Conservation (phyloP, 345 rosid genomes). For the Streptanthus diversifolius region DNA sequence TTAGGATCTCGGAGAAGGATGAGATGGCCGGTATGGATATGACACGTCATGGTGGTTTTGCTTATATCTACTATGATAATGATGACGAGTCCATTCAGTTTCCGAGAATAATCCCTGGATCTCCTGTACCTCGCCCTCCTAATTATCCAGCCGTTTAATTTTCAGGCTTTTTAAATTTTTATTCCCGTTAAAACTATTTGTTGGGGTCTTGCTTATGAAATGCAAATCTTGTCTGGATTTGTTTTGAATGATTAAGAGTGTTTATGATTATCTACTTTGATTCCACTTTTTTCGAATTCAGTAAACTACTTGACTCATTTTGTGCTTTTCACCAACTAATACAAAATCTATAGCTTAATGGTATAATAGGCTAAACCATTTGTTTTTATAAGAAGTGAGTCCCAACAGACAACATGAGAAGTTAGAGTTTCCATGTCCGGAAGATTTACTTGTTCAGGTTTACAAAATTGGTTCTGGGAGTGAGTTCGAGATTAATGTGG, state of each 20-base stretch:
- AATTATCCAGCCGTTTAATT: not conserved
- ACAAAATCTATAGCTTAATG: not conserved
- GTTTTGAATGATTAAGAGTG: not conserved
- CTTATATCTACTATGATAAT: constrained; percentile 69
- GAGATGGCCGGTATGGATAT: constrained; percentile 87
- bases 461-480: too few relatives aligned
- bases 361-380: not conserved
- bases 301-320: not conserved
- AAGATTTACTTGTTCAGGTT: too few relatives aligned
- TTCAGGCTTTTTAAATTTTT: not conserved
- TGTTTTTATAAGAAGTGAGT: too few relatives aligned
- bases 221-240: constrained; percentile 1
- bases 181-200: not conserved
- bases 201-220: constrained; percentile 10
- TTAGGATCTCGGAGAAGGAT: constrained; percentile 68
- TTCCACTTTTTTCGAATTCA: not conserved
- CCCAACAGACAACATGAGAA: not conserved
- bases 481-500: too few relatives aligned
- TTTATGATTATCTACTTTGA: not conserved
- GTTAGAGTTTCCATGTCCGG: too few relatives aligned
- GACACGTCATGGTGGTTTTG: constrained; percentile 86
- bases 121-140: constrained; percentile 26
- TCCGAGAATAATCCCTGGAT: constrained; percentile 38
- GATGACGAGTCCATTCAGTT: constrained; percentile 43
- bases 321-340: not conserved